phyloP scores from a whole-genome alignment of 345 rosid genomes.

The Aurinia saxatilis region DNA sequence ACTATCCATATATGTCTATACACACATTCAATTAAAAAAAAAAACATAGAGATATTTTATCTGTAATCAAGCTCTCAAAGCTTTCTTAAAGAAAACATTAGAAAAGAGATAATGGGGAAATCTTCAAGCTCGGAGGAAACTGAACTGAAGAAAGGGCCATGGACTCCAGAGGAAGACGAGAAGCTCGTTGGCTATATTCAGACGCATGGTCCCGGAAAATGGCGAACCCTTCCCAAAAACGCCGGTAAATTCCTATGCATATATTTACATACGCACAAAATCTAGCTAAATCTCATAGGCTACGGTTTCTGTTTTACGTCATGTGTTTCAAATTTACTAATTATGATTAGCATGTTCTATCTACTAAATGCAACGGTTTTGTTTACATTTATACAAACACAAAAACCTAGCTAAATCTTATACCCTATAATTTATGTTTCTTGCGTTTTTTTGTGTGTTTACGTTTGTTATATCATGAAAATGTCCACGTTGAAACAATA shows the following conservation, averaged over 20 bases:
- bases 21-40: slow-evolving; percentile 14
- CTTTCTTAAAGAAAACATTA: neutral
- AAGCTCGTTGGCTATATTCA: slow-evolving; percentile 55
- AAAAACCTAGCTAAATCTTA: neutral
- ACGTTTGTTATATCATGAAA: neutral
- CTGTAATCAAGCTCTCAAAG: slow-evolving; percentile 5
- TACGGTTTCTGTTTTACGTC: neutral
- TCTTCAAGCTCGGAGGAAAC: slow-evolving; percentile 40
- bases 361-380: neutral
- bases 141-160: slow-evolving; percentile 83
- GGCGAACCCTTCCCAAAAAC: slow-evolving; percentile 74
- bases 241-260: slow-evolving; percentile 43
- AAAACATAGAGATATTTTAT: neutral
- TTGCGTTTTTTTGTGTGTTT: neutral
- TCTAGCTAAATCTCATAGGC: neutral
- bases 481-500: neutral
- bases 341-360: neutral
- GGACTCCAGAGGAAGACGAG: slow-evolving; percentile 86
- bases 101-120: slow-evolving; percentile 42
- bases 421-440: neutral
- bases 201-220: slow-evolving; percentile 69
- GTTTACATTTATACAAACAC: neutral
- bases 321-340: neutral
- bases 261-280: neutral
- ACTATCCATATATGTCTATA: slow-evolving; percentile 1